Evolutionary conservation across 495 filamentous ascomycete species (phyloP).

Genomic region (Rhypophila decipiens): DNA sequence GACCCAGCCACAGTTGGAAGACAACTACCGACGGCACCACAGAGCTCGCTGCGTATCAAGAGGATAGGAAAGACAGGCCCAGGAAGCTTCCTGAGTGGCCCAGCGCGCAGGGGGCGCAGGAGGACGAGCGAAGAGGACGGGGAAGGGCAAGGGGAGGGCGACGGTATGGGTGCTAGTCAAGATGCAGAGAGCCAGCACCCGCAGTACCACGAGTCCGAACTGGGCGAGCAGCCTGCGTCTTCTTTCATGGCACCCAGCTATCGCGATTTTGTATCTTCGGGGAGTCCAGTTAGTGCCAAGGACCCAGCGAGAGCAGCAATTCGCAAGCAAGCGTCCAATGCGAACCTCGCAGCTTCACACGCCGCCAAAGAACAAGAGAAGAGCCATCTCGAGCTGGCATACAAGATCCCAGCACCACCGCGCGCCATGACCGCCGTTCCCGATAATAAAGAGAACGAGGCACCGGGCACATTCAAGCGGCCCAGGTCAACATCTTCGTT

Average conservation of each 20-base stretch:
- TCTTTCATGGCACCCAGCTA: conserved; percentile 30
- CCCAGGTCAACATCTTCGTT: conserved; percentile 33
- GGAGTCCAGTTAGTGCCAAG: conserved; percentile 39
- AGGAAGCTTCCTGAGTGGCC: conserved; percentile 67
- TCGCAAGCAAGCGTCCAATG: conserved; percentile 23
- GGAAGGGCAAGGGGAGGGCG: conserved; percentile 30
- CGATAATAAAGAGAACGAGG: conserved; percentile 82
- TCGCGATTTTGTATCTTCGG: conserved; percentile 34
- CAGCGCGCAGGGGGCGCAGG: conserved; percentile 64
- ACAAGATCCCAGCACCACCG: conserved; percentile 58
- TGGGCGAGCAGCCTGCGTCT: conserved; percentile 26
- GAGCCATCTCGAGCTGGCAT: conserved; percentile 31
- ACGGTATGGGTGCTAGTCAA: conserved; percentile 24
- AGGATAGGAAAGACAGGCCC: conserved; percentile 63
- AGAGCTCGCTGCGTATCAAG: conserved; percentile 68
- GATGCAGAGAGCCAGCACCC: conserved; percentile 31
- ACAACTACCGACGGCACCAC: conserved; percentile 49
- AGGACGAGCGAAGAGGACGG: conserved; percentile 70
- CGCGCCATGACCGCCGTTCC: conserved; percentile 49
- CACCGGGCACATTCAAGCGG: conserved; percentile 67
- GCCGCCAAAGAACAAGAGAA: conserved; percentile 1
- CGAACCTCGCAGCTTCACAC: conserved; percentile 14
- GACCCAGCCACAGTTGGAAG: conserved; percentile 36
- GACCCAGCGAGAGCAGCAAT: conserved; percentile 26
- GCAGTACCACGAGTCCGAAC: conserved; percentile 27